These are phyloP conservation scores for Adiantum capillusveneris DNA, from an alignment of 75 land plant species.

Conservation along the genomic window DNA sequence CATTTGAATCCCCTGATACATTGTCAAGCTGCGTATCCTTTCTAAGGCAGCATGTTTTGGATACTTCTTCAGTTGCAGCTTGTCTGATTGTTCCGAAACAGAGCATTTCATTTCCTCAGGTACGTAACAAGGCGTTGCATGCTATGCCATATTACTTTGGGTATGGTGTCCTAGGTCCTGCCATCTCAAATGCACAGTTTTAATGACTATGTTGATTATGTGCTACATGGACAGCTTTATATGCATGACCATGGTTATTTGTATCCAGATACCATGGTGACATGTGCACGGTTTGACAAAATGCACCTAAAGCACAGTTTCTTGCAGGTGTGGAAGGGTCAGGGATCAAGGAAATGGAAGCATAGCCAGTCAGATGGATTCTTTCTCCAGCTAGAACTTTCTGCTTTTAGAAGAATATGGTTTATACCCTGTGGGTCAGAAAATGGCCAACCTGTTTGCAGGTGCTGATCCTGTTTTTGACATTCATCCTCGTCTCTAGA, in stretches of 20 bases:
- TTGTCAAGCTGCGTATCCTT: slow-evolving; percentile 67
- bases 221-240: too few species aligned
- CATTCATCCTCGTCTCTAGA: background rate
- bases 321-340: slow-evolving; percentile 91
- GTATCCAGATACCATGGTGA: too few species aligned
- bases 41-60: slow-evolving; percentile 84
- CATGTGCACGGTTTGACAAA: too few species aligned
- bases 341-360: slow-evolving; percentile 90
- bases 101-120: slow-evolving; percentile 92
- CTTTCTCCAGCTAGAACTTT: slow-evolving; percentile 88
- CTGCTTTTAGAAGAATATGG: slow-evolving; percentile 68
- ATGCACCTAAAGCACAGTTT: too few species aligned
- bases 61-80: slow-evolving; percentile 78
- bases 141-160: background rate
- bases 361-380: slow-evolving; percentile 85
- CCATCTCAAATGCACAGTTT: too few species aligned
- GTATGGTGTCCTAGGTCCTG: too few species aligned
- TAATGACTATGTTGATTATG: too few species aligned
- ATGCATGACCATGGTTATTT: too few species aligned
- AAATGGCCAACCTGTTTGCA: slow-evolving; percentile 65
- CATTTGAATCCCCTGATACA: slow-evolving; percentile 96
- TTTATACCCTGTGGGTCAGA: slow-evolving; percentile 78
- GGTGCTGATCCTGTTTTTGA: slow-evolving; percentile 31
- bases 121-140: slow-evolving; percentile 8
- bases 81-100: slow-evolving; percentile 85